Evolutionary conservation across 257 asterid species (phyloP), one percentile per base, ranked within the genome.

Genomic region (Dorcoceras hygrometricum): DNA sequence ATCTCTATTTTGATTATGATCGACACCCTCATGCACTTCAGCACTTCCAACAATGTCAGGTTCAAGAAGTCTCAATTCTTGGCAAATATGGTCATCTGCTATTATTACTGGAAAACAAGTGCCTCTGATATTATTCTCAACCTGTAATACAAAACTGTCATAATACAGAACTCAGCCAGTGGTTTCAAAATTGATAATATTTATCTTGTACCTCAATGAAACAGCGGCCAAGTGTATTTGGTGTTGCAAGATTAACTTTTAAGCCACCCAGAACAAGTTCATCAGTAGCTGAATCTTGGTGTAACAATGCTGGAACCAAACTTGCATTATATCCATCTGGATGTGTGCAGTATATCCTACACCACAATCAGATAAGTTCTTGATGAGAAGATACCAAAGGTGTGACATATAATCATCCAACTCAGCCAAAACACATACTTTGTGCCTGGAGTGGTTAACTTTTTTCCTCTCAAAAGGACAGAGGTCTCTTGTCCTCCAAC

Each of bases 61-160:
- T 71, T 88, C 95, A 6, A 84, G 89, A 62, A 79, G 82, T 66
- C 80, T 83, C 82, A 90, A 69, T 72, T 90, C 97, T 78, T 78
- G 81, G 75, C 97, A 93, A 72, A 93, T 82, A 24, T 79, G 58
- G 59, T 71, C 70, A 82, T 93, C 89, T 22, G 99, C 96, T 79
- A 93, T 84, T 54, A 93, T 93, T 25, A 93, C 78, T 20, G 99
- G 97, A 76, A 88, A 90, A 65, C 78, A 79, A 60, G 87, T 67
- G 51, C 84, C 85, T 73, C 86, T 80, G 31, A 77, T 75, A 48
- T 84, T 82, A 73, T 86, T 87, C 69, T 88, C 97, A 31, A 83
- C 91, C 97, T 88, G 86, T 55, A 59, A 59, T 14, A 64, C 0
- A 60, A 29, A 68, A 65, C 58, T 26, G 57, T 75, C 8, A 64